Evolutionary conservation across 1,284 basidiomycete genomes (phyloP), one percentile per base, ranked within the genome.

Genomic region (Exsudoporus floridanus): DNA sequence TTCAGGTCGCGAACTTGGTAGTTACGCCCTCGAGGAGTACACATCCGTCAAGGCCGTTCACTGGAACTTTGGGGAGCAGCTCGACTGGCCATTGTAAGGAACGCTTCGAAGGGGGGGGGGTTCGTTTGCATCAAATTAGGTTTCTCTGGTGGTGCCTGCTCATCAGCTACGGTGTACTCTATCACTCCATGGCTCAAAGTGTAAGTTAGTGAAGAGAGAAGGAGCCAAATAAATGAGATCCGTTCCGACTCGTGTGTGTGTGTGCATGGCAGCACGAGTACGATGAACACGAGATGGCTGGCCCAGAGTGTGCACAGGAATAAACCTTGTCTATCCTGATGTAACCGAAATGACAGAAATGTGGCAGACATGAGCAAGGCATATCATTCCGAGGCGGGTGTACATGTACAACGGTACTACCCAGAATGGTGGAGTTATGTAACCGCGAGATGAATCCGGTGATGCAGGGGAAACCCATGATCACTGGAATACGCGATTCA

Each of bases 1-100:
- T 18, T 34, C 66, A 90, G 87, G 88, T 33, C 82, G 94, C 51
- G 94, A 98, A 70, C 81, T 97, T 46, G 94, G 94, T 21, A 89
- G 85, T 65, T 87, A 93, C 61, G 94, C 90, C 14, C 77, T 96
- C 49, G 88, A 92, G 18, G 84, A 84, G 59, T 90, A 95, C 66
- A 88, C 84, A 1, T 91, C 89, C 48, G 82, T 93, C 66, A 95
- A 95, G 75, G 86, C 88, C 19, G 78, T 94, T 14, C 90, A 93
- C 63, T 92, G 89, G 83, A 93, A 94, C 70, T 90, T 86, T 58
- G 88, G 88, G 13, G 90, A 92, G 72, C 82, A 82, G 62, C 69
- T 88, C 33, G 83, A 83, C 38, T 92, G 89, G 88, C 90, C 90
- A 6, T 71, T 90, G 63, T 90, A 72, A 77, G 42, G 34, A 34